These are phyloP conservation scores for Coemansia javaensis DNA, from an alignment of 192 early-diverging fungal genomes.

Conservation along the genomic window DNA sequence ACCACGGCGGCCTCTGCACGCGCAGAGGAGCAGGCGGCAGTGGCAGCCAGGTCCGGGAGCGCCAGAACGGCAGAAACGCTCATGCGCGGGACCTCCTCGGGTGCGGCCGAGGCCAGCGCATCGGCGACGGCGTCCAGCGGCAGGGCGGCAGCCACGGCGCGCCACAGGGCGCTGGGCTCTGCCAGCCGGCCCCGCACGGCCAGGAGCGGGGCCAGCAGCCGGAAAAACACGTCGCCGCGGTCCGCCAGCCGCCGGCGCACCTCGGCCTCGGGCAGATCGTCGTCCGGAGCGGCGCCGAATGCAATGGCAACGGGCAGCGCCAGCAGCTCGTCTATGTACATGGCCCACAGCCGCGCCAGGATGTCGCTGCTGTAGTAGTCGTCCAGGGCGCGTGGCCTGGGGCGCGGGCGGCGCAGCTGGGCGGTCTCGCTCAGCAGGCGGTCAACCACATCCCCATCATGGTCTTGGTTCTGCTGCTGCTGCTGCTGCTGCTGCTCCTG, in stretches of 20 bases:
- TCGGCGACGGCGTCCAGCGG: conserved; percentile 5
- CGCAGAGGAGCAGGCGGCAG: not conserved
- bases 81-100: not conserved
- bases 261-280: not conserved
- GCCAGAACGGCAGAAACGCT: conserved; percentile 19
- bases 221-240: conserved; percentile 5
- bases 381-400: not conserved
- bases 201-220: conserved; percentile 15
- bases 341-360: conserved; percentile 15
- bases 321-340: conserved; percentile 13
- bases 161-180: conserved; percentile 9
- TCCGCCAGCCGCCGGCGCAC: conserved; percentile 14
- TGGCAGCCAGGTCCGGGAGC: conserved; percentile 8
- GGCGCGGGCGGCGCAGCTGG: not conserved
- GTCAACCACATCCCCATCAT: conserved; percentile 11
- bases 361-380: conserved; percentile 15
- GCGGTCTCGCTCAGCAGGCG: conserved; percentile 14
- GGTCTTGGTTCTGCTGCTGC: not conserved
- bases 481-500: not conserved
- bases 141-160: conserved; percentile 3
- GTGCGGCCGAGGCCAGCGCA: not conserved
- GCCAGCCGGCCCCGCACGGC: conserved; percentile 5
- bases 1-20: not conserved
- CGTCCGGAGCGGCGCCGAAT: conserved; percentile 1
- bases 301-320: conserved; percentile 5